These are phyloP conservation scores for Rhodotorula toruloides DNA, from an alignment of 768 basidiomycete species.

Conservation along the genomic window DNA sequence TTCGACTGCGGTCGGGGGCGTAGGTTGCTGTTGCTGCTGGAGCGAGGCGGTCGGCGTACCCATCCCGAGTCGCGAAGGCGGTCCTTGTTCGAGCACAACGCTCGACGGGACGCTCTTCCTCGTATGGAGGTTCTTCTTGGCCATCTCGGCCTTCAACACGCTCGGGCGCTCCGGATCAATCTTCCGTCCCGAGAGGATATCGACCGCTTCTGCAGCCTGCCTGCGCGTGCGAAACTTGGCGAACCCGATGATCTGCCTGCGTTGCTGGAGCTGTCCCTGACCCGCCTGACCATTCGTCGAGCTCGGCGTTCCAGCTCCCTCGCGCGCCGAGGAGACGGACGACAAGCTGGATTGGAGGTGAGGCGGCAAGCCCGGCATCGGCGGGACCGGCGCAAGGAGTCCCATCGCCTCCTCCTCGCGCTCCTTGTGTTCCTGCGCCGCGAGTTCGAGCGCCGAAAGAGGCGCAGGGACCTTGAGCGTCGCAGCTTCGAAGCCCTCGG, in stretches of 20 bases:
- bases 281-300: too few relatives aligned
- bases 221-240: constrained; percentile 86
- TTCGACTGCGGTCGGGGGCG: neutral
- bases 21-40: too few relatives aligned
- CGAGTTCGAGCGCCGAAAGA: too few relatives aligned
- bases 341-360: neutral
- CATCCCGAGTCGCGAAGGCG: too few relatives aligned
- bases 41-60: too few relatives aligned
- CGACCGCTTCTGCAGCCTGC: constrained; percentile 80
- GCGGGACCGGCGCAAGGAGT: too few relatives aligned
- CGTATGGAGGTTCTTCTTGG: constrained; percentile 98
- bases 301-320: too few relatives aligned
- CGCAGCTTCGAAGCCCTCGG: constrained; percentile 89
- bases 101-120: constrained; percentile 53
- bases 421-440: neutral
- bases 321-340: neutral
- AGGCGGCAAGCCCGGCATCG: neutral
- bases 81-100: too few relatives aligned
- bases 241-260: constrained; percentile 97
- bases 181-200: constrained; percentile 77
- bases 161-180: constrained; percentile 91
- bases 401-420: neutral
- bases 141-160: constrained; percentile 96
- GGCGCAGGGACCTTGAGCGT: constrained; percentile 98
- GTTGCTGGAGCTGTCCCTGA: too few relatives aligned